These are phyloP conservation scores for Debaryomyces sp. DNA, from an alignment of 1,139 yeast species.

Conservation along the genomic window DNA sequence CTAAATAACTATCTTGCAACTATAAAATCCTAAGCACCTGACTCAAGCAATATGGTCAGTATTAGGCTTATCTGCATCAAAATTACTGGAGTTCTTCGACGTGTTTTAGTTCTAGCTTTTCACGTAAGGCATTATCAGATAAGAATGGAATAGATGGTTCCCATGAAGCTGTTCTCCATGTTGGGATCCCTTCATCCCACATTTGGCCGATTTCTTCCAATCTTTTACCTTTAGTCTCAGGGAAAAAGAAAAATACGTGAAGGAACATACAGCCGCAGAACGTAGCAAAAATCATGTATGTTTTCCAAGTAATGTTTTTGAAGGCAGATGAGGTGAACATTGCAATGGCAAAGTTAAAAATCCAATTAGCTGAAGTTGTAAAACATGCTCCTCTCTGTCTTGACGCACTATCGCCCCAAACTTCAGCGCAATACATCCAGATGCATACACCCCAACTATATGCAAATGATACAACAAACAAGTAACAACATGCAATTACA, in stretches of 20 bases:
- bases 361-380: constrained; percentile 51
- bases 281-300: constrained; percentile 49
- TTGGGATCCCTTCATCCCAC: constrained; percentile 60
- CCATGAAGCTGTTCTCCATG: constrained; percentile 56
- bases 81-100: not conserved
- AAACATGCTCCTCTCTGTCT: constrained; percentile 56
- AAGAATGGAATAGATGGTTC: constrained; percentile 45
- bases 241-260: constrained; percentile 68
- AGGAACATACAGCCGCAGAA: constrained; percentile 57
- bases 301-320: constrained; percentile 49
- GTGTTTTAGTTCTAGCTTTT: not conserved
- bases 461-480: constrained; percentile 52
- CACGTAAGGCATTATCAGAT: constrained; percentile 35
- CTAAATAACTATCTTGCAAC: not conserved
- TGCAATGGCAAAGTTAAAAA: constrained; percentile 48
- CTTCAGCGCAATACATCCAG: constrained; percentile 54
- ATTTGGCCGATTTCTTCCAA: constrained; percentile 66
- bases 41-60: not conserved
- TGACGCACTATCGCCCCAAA: constrained; percentile 51
- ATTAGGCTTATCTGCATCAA: not conserved
- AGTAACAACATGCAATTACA: constrained; percentile 54
- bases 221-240: constrained; percentile 63
- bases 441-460: constrained; percentile 56
- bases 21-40: not conserved
- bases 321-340: constrained; percentile 49